Base-by-base conservation (phyloP, 148 eudicot genomes). In the Camellia sinensis region DNA sequence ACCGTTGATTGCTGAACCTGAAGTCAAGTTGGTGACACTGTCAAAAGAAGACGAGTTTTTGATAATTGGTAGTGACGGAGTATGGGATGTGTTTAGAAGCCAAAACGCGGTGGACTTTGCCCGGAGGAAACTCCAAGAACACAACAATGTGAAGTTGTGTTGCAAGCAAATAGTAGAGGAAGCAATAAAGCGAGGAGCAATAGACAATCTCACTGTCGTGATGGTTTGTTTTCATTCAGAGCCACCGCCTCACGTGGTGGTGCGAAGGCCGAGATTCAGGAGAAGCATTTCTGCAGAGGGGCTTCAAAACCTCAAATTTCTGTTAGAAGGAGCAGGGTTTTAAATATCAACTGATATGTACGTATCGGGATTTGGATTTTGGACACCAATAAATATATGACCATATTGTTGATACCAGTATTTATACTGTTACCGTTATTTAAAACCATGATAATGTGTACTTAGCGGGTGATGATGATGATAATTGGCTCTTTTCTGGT, bases 71-170 rank as follows among this genome's bases (percentile, higher is more conserved):
- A 90, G 92, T 79, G 98, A 94, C 79, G 98, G 98, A 54, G 83
- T 94, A 43, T 94, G 98, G 98, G 98, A 94, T 5, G 90, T 92
- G 17, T 94, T 92, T 66, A 89, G 92, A 67, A 94, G 88, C 90
- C 98, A 94, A 79, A 92, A 94, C n/a, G 98, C 94, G 10, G 90
- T 94, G 71, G 97, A 91, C 67, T 94, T 92, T 80, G 97, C 91
- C 4, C 81, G 97, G 79, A 90, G 89, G 82, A 85, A 86, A 78
- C 89, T 94, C 61, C 95, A 89, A 48, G 84, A 67, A 59, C 98
- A 92, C 82, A 94, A 94, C 43, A 91, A 94, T 78, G 90, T 87
- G 52, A 91, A 89, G 77, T 61, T 83, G 62, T 94, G 98, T 74
- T 92, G 95, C 82, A 86, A 60, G 87, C 92, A 94, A 80, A 78